These are phyloP conservation scores for Begonia peltatifolia DNA, from an alignment of 306 rosid genomes.

Conservation along the genomic window DNA sequence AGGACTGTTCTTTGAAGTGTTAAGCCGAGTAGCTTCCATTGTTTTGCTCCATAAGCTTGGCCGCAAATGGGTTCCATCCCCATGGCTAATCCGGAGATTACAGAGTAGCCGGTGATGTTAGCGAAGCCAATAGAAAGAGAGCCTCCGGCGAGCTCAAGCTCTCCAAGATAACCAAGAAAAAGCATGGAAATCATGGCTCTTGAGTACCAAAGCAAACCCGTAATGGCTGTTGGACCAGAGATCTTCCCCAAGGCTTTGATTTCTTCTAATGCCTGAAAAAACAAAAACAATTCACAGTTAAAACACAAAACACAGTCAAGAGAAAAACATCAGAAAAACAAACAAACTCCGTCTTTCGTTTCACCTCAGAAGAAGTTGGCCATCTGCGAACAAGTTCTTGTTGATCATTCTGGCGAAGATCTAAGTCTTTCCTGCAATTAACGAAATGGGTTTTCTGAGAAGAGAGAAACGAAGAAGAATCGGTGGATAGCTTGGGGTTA, in stretches of 20 bases:
- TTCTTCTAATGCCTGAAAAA: constrained; percentile 56
- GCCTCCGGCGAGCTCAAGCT: constrained; percentile 80
- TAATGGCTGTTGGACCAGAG: constrained; percentile 66
- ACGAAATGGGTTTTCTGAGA: constrained; percentile 34
- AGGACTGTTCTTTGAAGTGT: constrained; percentile 80
- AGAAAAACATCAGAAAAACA: no score
- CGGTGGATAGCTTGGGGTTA: constrained; percentile 49
- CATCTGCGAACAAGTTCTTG: constrained; percentile 56
- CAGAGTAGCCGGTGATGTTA: constrained; percentile 96
- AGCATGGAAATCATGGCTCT: constrained; percentile 98
- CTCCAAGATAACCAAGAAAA: constrained; percentile 83
- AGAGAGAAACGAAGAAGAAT: constrained; percentile 32
- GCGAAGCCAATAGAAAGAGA: constrained; percentile 92
- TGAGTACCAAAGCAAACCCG: constrained; percentile 63
- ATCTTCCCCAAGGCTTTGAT: constrained; percentile 74
- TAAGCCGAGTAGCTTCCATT: constrained; percentile 57
- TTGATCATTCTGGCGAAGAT: constrained; percentile 10
- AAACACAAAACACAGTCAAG: background rate
- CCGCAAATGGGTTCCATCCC: constrained; percentile 99
- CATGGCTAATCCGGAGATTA: constrained; percentile 88
- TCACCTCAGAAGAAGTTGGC: constrained; percentile 80
- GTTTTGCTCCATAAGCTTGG: constrained; percentile 83
- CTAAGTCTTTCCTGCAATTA: constrained; percentile 23
- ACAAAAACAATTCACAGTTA: background rate
- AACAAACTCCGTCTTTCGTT: background rate